Evolutionary conservation across 495 filamentous ascomycete genomes (phyloP), one percentile per base, ranked within the genome.

Genomic region (Aspergillus hancockii): DNA sequence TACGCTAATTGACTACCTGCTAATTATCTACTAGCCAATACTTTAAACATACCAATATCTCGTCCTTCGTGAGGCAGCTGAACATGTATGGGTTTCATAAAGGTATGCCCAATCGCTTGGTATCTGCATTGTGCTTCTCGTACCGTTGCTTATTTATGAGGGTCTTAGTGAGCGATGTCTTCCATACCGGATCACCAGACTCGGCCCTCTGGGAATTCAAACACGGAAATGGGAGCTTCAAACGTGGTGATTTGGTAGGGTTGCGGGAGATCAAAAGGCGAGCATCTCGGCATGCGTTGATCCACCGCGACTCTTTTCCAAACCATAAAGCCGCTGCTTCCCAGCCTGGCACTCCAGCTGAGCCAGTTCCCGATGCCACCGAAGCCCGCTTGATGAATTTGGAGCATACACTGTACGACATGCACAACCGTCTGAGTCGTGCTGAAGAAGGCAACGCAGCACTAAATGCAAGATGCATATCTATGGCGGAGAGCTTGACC

Each of bases 71-170:
- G 36, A 86, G 94, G 50, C 94, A 98, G 75, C 79, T 98, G 54
- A 98, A 98, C 70, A 98, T 98, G 94, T 98, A 98, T 66, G 94
- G 94, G 2, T 98, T 98, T 78, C 94, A 98, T 75, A 98, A 98
- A 92, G 94, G 94, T 94, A 80, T 51, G 81, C 43, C 21, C 52
- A 47, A 23, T 22, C 31, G 22, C 7, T 23, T 21, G 13, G n/a
- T 34, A 32, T 40, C 34, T 34, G 43, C 18, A 55, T 52, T 50
- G 5, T 47, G 7, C 13, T 21, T n/a, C 16, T n/a, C 32, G 7
- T n/a, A 57, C 23, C 14, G 54, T 57, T 49, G 46, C 56, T 67
- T 55, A 65, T 55, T 30, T 31, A 55, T 28, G 43, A 55, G 58
- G 30, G 23, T 34, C 9, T 46, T 62, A 98, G 94, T 98, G 64